A percentile compares a stretch with the other conserved stretches of the same genome.
Conservation (phyloP, 805 yeast genomes). For the Myxozyma mucilagina region DNA sequence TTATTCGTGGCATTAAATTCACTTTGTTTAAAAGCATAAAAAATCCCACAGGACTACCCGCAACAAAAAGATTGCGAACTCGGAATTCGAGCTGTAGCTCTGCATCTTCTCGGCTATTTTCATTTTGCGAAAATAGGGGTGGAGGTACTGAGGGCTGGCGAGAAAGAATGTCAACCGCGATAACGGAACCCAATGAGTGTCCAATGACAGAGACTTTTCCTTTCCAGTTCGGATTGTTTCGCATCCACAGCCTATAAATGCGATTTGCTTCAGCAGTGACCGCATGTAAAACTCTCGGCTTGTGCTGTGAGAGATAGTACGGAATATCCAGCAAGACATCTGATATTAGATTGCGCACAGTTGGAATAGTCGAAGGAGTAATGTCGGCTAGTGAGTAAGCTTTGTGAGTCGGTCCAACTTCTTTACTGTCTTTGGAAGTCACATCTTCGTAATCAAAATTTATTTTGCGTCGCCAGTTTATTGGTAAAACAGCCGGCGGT, state of each 20-base stretch:
- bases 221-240: conserved; percentile 67
- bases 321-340: conserved; percentile 86
- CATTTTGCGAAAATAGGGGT: conserved; percentile 19
- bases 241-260: conserved; percentile 59
- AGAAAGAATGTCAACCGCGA: conserved; percentile 69
- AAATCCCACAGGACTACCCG: conserved; percentile 87
- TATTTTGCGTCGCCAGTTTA: conserved; percentile 80
- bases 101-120: conserved; percentile 29
- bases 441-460: conserved; percentile 46
- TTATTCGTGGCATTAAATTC: conserved; percentile 37
- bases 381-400: conserved; percentile 66
- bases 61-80: conserved; percentile 71
- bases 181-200: conserved; percentile 85
- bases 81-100: conserved; percentile 60
- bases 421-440: conserved; percentile 8
- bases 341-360: conserved; percentile 74
- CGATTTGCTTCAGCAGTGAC: conserved; percentile 73
- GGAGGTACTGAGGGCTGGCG: conserved; percentile 42
- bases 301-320: conserved; percentile 70
- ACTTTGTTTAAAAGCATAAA: conserved; percentile 47
- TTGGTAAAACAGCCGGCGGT: conserved; percentile 55
- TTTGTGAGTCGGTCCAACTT: conserved; percentile 16
- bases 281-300: conserved; percentile 60
- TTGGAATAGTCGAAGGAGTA: conserved; percentile 73
- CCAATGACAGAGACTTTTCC: conserved; percentile 69